Evolutionary conservation across 2,329 filamentous ascomycete genomes (phyloP).

Genomic region (Hymenotorrendiella dingleyae): DNA sequence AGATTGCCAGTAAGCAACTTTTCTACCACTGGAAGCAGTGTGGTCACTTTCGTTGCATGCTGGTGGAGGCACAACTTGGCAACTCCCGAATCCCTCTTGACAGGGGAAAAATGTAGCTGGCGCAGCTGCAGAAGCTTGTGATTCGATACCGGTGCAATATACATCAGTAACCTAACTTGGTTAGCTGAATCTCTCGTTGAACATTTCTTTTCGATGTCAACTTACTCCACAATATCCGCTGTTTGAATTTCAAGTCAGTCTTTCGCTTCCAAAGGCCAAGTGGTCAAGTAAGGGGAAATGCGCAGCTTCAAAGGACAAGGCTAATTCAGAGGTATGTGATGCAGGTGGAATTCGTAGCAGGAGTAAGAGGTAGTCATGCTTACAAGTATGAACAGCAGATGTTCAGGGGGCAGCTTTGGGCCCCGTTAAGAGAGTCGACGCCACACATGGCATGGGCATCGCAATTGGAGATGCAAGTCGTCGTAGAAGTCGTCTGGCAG

Average conservation of each 20-base stretch:
- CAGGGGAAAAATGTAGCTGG: conserved; percentile 19
- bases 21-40: conserved; percentile 26
- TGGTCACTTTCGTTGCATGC: conserved; percentile 22
- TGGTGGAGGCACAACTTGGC: conserved; percentile 21
- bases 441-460: conserved; percentile 32
- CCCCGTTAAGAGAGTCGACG: conserved; percentile 20
- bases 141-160: conserved; percentile 9
- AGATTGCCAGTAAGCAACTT: conserved; percentile 34
- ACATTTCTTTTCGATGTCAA: too few species aligned
- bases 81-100: conserved; percentile 33
- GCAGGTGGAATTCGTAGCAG: too few species aligned
- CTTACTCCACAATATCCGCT: conserved; percentile 2
- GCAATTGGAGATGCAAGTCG: conserved; percentile 19
- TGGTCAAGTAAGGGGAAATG: too few species aligned
- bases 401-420: conserved; percentile 23
- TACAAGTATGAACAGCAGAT: conserved; percentile 19
- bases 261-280: conserved; percentile 13
- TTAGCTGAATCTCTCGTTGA: too few species aligned
- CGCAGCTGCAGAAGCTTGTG: not conserved
- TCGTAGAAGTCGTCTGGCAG: conserved; percentile 12
- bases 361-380: too few species aligned
- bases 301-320: too few species aligned
- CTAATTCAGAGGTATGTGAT: too few species aligned
- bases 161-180: conserved; percentile 7
- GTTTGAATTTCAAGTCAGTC: not conserved